These are phyloP conservation scores for Berberis vulgaris DNA, from an alignment of 164 flowering plant genomes.

Conservation along the genomic window DNA sequence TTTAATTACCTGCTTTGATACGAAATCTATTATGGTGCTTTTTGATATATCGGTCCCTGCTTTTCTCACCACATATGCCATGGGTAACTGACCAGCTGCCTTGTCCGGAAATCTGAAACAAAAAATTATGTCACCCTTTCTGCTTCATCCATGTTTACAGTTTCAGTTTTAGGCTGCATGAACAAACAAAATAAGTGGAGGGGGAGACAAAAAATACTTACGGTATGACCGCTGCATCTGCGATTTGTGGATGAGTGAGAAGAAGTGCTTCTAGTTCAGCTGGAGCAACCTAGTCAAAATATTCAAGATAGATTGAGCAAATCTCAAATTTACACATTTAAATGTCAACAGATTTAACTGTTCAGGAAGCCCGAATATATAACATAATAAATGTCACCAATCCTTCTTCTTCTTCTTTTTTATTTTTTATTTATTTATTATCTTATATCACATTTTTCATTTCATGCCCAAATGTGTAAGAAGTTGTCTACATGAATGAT, in stretches of 20 bases:
- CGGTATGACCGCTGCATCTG: slow-evolving; percentile 95
- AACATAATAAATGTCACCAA: not conserved
- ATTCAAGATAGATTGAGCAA: not conserved
- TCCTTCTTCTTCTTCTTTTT: not conserved
- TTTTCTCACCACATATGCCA: slow-evolving; percentile 84
- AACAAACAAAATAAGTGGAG: not conserved
- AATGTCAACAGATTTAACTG: not conserved
- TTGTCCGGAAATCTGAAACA: slow-evolving; percentile 66
- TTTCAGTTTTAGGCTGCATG: not conserved
- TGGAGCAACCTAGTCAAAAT: slow-evolving; percentile 61
- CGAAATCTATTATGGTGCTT: slow-evolving; percentile 50
- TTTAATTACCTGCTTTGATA: slow-evolving; percentile 53
- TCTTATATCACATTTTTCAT: not conserved
- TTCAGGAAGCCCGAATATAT: not conserved
- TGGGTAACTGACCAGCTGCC: slow-evolving; percentile 79
- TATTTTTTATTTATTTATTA: too few relatives aligned
- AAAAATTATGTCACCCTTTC: not conserved
- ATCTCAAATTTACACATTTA: not conserved
- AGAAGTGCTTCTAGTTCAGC: slow-evolving; percentile 84
- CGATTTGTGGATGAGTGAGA: slow-evolving; percentile 60
- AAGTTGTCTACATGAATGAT: too few relatives aligned
- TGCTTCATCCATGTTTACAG: not conserved
- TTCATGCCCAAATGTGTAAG: too few relatives aligned
- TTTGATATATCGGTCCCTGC: slow-evolving; percentile 43
- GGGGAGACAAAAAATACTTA: slow-evolving; percentile 23